phyloP scores from a whole-genome alignment of 306 rosid genomes.

The Citrullus amarus region DNA sequence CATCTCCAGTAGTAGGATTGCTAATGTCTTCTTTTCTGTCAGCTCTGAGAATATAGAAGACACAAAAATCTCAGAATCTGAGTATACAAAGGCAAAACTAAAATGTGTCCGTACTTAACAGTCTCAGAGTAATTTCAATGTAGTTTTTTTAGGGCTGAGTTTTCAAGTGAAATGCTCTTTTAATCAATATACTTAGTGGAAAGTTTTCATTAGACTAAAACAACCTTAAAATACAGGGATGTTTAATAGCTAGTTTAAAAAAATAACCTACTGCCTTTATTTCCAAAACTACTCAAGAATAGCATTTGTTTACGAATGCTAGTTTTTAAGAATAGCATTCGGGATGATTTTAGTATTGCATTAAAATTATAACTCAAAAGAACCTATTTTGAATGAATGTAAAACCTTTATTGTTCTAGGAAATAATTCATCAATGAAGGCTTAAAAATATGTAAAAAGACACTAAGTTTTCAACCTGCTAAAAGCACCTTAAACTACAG shows the following conservation, averaged over 20 bases:
- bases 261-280: background rate
- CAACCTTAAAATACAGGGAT: background rate
- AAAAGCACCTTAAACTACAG: too few species aligned
- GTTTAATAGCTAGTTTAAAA: background rate
- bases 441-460: too few species aligned
- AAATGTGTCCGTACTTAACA: background rate
- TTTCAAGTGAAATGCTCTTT: background rate
- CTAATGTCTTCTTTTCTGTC: slow-evolving; percentile 35
- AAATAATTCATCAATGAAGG: background rate
- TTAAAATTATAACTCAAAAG: background rate
- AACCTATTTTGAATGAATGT: background rate
- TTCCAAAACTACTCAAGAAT: background rate
- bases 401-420: background rate
- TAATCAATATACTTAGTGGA: background rate
- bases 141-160: too few species aligned
- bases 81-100: background rate
- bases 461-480: too few species aligned
- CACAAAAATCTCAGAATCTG: slow-evolving; percentile 14
- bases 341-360: background rate
- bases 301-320: too few species aligned
- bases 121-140: background rate
- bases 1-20: slow-evolving; percentile 32
- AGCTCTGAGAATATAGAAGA: slow-evolving; percentile 9
- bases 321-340: background rate
- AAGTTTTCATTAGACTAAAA: too few species aligned